A percentile compares a stretch with the other conserved stretches of the same genome.
These are phyloP conservation scores for Pterocarpus santalinus DNA, from an alignment of 306 rosid species.

Conservation along the genomic window DNA sequence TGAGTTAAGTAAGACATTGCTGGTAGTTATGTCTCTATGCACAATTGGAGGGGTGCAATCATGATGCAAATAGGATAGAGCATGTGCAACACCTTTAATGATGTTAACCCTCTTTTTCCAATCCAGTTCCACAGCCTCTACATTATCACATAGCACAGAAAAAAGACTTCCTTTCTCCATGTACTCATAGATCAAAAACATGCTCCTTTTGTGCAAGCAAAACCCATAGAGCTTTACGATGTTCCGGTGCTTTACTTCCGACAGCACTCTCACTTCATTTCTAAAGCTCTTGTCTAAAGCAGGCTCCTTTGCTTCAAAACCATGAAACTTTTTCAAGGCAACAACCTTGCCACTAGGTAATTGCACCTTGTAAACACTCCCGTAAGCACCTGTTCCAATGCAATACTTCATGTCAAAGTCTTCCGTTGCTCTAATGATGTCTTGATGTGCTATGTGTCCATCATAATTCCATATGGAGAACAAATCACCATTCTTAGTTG, in stretches of 20 bases:
- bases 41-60: too few species aligned
- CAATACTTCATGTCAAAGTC: too few species aligned
- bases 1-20: too few species aligned
- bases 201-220: constrained; percentile 30
- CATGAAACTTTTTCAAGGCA: too few species aligned
- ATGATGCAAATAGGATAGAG: too few species aligned
- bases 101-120: too few species aligned
- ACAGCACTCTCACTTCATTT: not conserved
- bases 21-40: too few species aligned
- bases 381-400: too few species aligned
- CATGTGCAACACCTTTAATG: too few species aligned
- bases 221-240: constrained; percentile 37
- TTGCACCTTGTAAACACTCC: too few species aligned
- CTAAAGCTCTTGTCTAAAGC: not conserved
- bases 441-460: constrained; percentile 24
- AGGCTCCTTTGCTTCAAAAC: not conserved
- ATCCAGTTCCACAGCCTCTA: not conserved
- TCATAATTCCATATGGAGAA: constrained; percentile 28
- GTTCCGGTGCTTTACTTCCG: not conserved
- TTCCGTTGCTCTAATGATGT: not conserved
- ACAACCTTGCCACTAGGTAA: too few species aligned
- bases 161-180: constrained; percentile 43
- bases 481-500: not conserved
- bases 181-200: constrained; percentile 37
- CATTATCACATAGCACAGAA: not conserved